Conservation (phyloP, 2,329 filamentous ascomycete genomes). For the Cylindrodendrum hubeiense region DNA sequence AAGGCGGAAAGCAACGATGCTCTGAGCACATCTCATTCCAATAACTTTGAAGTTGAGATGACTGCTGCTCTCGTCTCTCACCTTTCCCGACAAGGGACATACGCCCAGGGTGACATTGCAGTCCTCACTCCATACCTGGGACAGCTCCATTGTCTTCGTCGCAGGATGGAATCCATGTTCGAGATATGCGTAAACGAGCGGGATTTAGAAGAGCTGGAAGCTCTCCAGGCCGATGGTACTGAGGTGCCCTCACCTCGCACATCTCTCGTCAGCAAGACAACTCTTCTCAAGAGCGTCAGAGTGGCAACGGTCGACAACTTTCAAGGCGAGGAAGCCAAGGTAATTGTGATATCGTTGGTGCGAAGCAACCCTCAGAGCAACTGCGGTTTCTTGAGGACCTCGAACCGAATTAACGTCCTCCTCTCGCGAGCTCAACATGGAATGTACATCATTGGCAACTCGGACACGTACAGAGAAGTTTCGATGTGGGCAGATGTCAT, state of each 20-base stretch:
- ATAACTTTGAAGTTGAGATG: conserved; percentile 74
- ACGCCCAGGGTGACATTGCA: conserved; percentile 72
- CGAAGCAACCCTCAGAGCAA: conserved; percentile 72
- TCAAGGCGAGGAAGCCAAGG: conserved; percentile 80
- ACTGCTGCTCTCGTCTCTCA: conserved; percentile 72
- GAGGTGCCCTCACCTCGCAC: background rate
- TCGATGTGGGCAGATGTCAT: conserved; percentile 44
- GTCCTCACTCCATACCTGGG: conserved; percentile 76
- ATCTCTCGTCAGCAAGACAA: conserved; percentile 41
- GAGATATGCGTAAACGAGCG: conserved; percentile 74
- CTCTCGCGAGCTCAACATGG: conserved; percentile 16
- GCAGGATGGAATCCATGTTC: conserved; percentile 58
- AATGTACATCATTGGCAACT: conserved; percentile 19
- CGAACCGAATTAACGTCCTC: conserved; percentile 66
- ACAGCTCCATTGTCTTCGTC: conserved; percentile 65
- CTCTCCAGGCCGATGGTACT: background rate
- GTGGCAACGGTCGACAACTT: conserved; percentile 81
- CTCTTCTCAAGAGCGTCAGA: conserved; percentile 61
- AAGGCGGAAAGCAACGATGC: conserved; percentile 45
- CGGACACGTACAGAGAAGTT: conserved; percentile 13
- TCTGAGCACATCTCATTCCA: conserved; percentile 62
- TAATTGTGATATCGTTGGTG: conserved; percentile 78
- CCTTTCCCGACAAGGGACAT: conserved; percentile 73
- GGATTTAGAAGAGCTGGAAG: conserved; percentile 66
- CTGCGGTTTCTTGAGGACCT: conserved; percentile 74